Evolutionary conservation across 352 stramenopile genomes (phyloP), one percentile per base, ranked within the genome.

Genomic region (Blastocystis sp.): DNA sequence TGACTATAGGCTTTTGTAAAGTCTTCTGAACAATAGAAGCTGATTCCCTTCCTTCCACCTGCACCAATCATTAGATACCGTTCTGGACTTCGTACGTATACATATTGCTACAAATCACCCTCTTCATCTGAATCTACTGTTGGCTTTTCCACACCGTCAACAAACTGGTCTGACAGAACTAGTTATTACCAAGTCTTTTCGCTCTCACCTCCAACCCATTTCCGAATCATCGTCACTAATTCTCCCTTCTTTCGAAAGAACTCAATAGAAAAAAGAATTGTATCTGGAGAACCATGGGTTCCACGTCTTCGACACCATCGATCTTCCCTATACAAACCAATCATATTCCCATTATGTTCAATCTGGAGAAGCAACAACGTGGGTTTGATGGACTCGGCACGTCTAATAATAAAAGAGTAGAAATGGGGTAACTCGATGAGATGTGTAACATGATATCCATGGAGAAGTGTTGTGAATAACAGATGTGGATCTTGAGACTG

Each of bases 111-210:
- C 51, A n/a, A 7, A 22, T 84, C 30, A 84, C 27, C 17, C 6
- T 5, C 19, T 19, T 24, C 33, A 3, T 44, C 17, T 27, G 51
- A 35, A 17, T 57, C n/a, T 13, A 84, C 73, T 24, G 73, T 84
- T 22, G 73, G 73, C 56, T 84, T 84, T 57, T 84, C 73, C 73
- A 84, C 73, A 11, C 73, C 73, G 33, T 84, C 73, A 4, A 84
- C 59, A 44, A 68, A 84, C 51, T 68, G 42, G 30, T 84, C 73
- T 0, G 73, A 84, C 48, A 44, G 15, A 30, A 40, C 66, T 78
- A 53, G 22, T 22, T 24, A 48, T 78, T 22, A 78, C n/a, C 57
- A 42, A n/a, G 13, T 17, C 37, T 0, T 9, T 54, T 37, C 7
- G 44, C 7, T 19, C 37, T 51, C n/a, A 78, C 66, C 27, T 15